Evolutionary conservation across 169 alveolate species (phyloP), one percentile per base, ranked within the genome.

Genomic region (Eimeria mitis): DNA sequence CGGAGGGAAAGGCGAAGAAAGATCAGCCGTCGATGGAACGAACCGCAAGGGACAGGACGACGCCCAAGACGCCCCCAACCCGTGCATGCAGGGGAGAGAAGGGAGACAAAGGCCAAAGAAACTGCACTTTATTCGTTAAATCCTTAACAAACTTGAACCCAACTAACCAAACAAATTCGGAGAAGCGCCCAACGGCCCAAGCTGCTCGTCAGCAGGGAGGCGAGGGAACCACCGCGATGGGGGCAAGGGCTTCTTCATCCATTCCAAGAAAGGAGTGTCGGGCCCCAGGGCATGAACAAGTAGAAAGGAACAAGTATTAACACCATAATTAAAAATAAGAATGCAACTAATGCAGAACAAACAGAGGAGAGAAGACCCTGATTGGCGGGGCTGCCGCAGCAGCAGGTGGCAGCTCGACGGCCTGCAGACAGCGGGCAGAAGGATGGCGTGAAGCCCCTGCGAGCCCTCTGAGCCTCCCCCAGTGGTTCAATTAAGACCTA

Each of bases 321-420:
- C 61, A 42, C 42, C 42, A 0, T 68, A 68, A 75, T 40, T 23
- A 75, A 75, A 47, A 75, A 75, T 59, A 75, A 75, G 85, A 75
- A 21, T 16, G 28, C 47, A 23, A 68, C 49, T 31, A 68, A 68
- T 31, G 49, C 8, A 68, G 25, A 47, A 75, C 59, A 11, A 75
- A 21, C 59, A 21, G 44, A 1, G 5, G n/a, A 44, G 63, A 75
- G 37, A 49, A 42, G 44, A 2, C 63, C 85, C 54, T 31, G 40
- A 11, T 61, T 42, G n/a, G 59, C 59, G 85, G 85, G 85, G 85
- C 85, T 75, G 85, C 63, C n/a, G 3, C 85, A 44, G 37, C 63
- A 75, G 28, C 85, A 75, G 85, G 85, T 42, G 85, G 85, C 85
- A 75, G 59, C 85, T 75, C 59, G 85, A 75, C 85, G 61, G 40